Evolutionary conservation across 1,139 yeast species (phyloP).

Genomic region (Pichia sp.): DNA sequence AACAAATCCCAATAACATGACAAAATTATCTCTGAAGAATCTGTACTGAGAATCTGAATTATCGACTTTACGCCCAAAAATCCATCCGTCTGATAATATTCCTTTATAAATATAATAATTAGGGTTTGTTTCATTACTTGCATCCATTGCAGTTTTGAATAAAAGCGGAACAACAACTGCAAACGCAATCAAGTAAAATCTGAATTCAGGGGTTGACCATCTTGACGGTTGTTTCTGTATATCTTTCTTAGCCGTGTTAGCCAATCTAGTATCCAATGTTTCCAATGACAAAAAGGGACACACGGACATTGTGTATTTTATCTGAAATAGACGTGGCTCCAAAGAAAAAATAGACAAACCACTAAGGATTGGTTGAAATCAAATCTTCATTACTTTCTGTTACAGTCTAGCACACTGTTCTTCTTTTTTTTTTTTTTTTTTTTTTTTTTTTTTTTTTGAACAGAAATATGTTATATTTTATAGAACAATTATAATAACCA

Average conservation of each 20-base stretch:
- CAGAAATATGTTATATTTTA: no score
- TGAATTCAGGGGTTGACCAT: conserved; percentile 75
- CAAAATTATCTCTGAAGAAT: conserved; percentile 77
- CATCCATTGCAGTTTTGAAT: conserved; percentile 75
- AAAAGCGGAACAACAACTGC: conserved; percentile 69
- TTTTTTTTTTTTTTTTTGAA: no score
- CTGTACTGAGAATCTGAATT: conserved; percentile 87
- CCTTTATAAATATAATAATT: conserved; percentile 62
- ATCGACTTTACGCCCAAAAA: conserved; percentile 74
- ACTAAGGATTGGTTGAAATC: neutral
- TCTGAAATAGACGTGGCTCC: neutral
- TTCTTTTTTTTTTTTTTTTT: no score
- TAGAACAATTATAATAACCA: no score
- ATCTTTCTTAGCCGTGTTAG: conserved; percentile 47
- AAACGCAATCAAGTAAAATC: conserved; percentile 56
- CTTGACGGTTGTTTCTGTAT: conserved; percentile 45
- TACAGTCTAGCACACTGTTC: no score
- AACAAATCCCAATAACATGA: conserved; percentile 50
- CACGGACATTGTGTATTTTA: conserved; percentile 3
- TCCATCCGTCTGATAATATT: conserved; percentile 64
- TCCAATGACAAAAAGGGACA: conserved; percentile 44
- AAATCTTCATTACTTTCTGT: neutral
- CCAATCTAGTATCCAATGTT: conserved; percentile 62
- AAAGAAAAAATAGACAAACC: neutral
- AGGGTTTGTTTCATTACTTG: conserved; percentile 71